Evolutionary conservation across 2,329 filamentous ascomycete species (phyloP).

Genomic region (Claviceps humidiphila): DNA sequence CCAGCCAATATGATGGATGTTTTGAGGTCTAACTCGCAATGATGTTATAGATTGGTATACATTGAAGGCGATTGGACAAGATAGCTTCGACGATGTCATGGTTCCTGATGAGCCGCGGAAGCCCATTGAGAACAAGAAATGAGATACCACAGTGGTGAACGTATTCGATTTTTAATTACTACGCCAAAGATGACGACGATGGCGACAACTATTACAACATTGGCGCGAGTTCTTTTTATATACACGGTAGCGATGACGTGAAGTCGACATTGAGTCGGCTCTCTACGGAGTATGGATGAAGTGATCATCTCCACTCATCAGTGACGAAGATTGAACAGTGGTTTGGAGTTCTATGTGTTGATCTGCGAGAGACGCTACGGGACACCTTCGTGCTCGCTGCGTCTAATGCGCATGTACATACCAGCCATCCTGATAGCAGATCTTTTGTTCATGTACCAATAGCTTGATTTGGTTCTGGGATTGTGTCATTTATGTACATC

Average conservation of each 20-base stretch:
- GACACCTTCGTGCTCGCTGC: too few relatives aligned
- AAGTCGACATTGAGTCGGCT: not conserved
- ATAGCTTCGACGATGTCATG: slow-evolving; percentile 91
- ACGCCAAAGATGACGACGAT: too few relatives aligned
- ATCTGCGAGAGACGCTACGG: not conserved
- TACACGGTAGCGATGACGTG: not conserved
- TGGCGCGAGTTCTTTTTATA: not conserved
- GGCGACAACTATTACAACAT: not conserved
- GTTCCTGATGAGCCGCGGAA: slow-evolving; percentile 61
- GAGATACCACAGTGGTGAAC: not conserved
- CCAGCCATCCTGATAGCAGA: not conserved
- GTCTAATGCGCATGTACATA: too few relatives aligned
- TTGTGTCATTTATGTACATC: slow-evolving; percentile 1
- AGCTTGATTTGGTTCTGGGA: not conserved
- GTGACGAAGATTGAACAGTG: not conserved
- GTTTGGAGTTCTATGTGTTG: not conserved
- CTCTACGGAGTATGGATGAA: not conserved
- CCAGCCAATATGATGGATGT: not conserved
- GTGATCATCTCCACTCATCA: not conserved
- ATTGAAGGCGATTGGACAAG: slow-evolving; percentile 79
- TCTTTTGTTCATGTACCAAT: not conserved
- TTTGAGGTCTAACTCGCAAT: not conserved
- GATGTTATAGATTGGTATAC: slow-evolving; percentile 40
- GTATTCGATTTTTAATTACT: too few relatives aligned
- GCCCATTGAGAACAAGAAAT: slow-evolving; percentile 19